phyloP scores from a whole-genome alignment of 805 yeast genomes.

The Starmerella geochares region DNA sequence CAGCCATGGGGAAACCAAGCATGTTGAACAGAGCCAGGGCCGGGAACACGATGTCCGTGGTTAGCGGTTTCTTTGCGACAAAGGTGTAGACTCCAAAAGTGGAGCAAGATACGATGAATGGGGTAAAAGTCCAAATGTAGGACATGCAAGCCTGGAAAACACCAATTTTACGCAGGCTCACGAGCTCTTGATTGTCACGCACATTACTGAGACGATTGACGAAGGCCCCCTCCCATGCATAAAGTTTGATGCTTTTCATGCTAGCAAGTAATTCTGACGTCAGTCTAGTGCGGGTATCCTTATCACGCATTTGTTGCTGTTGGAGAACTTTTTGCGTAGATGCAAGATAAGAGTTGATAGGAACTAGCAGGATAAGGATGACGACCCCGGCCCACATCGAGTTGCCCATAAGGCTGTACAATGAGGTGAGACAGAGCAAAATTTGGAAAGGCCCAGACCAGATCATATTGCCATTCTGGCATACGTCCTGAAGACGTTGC shows the following conservation, averaged over 20 bases:
- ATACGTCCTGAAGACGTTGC: constrained; percentile 74
- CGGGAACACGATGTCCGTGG: constrained; percentile 78
- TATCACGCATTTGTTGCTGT: constrained; percentile 71
- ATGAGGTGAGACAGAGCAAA: constrained; percentile 57
- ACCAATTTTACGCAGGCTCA: constrained; percentile 61
- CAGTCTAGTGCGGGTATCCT: constrained; percentile 83
- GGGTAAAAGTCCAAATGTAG: constrained; percentile 79
- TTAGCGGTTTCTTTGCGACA: constrained; percentile 52
- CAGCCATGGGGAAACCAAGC: constrained; percentile 82
- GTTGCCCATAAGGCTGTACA: constrained; percentile 64
- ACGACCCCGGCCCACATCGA: constrained; percentile 92
- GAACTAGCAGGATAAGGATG: constrained; percentile 66
- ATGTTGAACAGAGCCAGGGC: constrained; percentile 56
- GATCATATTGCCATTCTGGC: constrained; percentile 64
- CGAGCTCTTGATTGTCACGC: constrained; percentile 78
- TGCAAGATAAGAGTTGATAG: constrained; percentile 63
- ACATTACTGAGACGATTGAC: constrained; percentile 61
- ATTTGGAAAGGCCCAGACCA: constrained; percentile 96
- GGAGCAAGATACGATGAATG: constrained; percentile 77
- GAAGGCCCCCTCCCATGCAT: constrained; percentile 92
- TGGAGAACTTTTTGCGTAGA: constrained; percentile 53
- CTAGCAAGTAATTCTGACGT: constrained; percentile 79
- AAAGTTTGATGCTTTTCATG: constrained; percentile 81
- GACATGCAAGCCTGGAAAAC: constrained; percentile 76
- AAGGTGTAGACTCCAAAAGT: constrained; percentile 76